phyloP scores from a whole-genome alignment of 2,329 filamentous ascomycete species.

The Diaporthe sp. region DNA sequence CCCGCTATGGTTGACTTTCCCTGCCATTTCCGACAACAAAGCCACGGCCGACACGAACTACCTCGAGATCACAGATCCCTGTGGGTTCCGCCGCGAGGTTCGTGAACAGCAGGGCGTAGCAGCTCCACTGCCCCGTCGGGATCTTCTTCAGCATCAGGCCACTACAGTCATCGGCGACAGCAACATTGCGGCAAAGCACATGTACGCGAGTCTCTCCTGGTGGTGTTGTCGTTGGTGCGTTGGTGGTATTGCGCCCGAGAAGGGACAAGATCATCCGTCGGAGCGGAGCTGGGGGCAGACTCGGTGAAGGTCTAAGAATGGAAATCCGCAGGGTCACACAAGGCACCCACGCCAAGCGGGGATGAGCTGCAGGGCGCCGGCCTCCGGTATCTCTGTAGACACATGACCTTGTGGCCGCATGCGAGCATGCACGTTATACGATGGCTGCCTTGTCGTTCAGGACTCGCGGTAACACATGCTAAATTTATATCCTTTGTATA shows the following conservation, averaged over 20 bases:
- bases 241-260: not conserved
- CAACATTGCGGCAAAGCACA: not conserved
- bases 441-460: not conserved
- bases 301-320: constrained; percentile 15
- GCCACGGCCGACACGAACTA: not conserved
- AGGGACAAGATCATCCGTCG: not conserved
- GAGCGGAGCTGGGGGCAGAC: not conserved
- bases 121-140: not conserved
- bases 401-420: not conserved
- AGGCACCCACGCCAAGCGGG: not conserved
- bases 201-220: too few species aligned
- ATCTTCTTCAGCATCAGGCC: too few species aligned
- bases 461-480: not conserved
- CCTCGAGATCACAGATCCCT: not conserved
- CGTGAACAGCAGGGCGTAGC: not conserved
- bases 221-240: not conserved
- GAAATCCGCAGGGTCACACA: constrained; percentile 13
- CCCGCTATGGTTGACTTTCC: constrained; percentile 1
- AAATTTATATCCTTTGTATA: not conserved
- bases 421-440: not conserved
- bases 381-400: not conserved
- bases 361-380: not conserved
- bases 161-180: not conserved
- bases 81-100: not conserved
- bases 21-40: not conserved